Conservation (phyloP, 2,329 filamentous ascomycete species). For the Ophiobolus disseminans region DNA sequence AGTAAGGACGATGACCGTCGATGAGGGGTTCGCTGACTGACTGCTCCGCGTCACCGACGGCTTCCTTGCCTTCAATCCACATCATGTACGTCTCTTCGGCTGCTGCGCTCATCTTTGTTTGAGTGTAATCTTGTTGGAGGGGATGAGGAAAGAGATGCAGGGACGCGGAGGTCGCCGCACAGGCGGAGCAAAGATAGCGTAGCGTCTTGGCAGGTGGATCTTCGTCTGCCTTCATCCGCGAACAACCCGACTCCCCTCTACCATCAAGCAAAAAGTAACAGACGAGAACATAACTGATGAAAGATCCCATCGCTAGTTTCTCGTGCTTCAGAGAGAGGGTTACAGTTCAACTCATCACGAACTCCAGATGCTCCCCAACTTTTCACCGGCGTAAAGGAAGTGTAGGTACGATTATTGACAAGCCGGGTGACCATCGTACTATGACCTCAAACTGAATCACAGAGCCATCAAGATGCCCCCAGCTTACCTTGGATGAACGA, state of each 20-base stretch:
- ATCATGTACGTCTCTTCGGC: conserved; percentile 30
- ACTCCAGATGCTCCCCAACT: no score
- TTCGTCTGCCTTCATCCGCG: not conserved
- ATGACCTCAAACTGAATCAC: no score
- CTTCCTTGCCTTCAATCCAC: conserved; percentile 55
- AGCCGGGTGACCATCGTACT: no score
- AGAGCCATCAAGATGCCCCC: no score
- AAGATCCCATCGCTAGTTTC: no score
- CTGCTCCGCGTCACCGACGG: conserved; percentile 54
- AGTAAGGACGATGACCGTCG: conserved; percentile 10
- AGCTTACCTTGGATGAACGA: no score
- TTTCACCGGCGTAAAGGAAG: no score
- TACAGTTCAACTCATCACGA: no score
- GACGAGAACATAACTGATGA: not conserved
- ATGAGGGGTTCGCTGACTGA: conserved; percentile 47
- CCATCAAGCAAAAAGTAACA: not conserved
- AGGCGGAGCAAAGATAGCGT: conserved; percentile 29
- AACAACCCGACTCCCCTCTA: not conserved
- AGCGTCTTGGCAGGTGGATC: conserved; percentile 12
- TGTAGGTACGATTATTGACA: no score
- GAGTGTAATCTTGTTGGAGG: not conserved
- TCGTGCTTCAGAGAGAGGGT: no score
- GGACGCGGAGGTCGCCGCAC: conserved; percentile 27
- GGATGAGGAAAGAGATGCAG: conserved; percentile 1
- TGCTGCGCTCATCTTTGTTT: conserved; percentile 16